Evolutionary conservation across 1,284 basidiomycete genomes (phyloP).

Genomic region (Earliella scabrosa): DNA sequence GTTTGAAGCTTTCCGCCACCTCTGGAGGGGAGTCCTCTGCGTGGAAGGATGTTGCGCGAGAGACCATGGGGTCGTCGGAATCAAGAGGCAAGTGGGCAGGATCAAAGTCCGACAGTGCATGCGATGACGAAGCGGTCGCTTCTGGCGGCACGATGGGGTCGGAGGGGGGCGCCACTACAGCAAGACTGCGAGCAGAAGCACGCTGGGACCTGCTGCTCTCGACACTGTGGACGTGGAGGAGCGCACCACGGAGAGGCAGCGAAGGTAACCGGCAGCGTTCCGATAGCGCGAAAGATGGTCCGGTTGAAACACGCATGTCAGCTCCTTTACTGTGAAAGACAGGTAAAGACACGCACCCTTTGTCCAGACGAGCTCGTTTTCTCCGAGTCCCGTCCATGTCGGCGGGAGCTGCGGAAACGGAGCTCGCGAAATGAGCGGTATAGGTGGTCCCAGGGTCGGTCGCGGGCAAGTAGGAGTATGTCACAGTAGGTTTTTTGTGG

Average conservation of each 20-base stretch:
- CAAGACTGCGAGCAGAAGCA: conserved; percentile 71
- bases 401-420: conserved; percentile 59
- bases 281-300: conserved; percentile 16
- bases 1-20: conserved; percentile 4
- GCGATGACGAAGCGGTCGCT: conserved; percentile 42
- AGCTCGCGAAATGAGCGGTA: conserved; percentile 56
- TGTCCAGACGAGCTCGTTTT: conserved; percentile 73
- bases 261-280: conserved; percentile 13
- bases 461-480: conserved; percentile 75
- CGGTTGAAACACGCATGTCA: conserved; percentile 24
- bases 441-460: conserved; percentile 85
- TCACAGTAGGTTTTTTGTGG: conserved; percentile 68
- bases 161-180: conserved; percentile 43
- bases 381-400: conserved; percentile 64
- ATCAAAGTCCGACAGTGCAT: conserved; percentile 44
- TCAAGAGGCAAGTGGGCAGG: conserved; percentile 48
- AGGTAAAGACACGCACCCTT: conserved; percentile 56
- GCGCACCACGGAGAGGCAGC: neutral
- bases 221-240: conserved; percentile 41
- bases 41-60: conserved; percentile 59
- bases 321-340: conserved; percentile 2
- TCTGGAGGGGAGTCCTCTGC: conserved; percentile 21
- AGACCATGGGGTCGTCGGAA: conserved; percentile 49
- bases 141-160: conserved; percentile 42
- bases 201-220: conserved; percentile 72